A percentile compares a stretch with the other conserved stretches of the same genome.
Evolutionary conservation across 192 early-diverging fungal species (phyloP).

Genomic region (Backusella sp.): DNA sequence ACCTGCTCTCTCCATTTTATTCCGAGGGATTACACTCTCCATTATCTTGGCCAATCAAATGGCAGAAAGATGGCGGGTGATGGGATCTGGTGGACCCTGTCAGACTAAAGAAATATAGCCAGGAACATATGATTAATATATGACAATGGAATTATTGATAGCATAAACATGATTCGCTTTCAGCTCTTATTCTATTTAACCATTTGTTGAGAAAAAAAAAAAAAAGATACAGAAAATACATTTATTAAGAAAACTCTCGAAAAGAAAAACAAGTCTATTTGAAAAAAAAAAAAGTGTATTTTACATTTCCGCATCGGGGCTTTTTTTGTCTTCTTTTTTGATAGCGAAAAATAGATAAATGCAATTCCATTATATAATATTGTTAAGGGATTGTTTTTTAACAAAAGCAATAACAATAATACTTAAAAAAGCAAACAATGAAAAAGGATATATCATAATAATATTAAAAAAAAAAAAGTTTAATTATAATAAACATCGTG

Average conservation of each 20-base stretch:
- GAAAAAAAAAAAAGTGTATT: not conserved
- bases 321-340: not conserved
- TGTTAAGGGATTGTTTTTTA: not conserved
- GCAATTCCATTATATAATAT: not conserved
- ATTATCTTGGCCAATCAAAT: not conserved
- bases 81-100: not conserved
- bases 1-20: not conserved
- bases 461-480: not conserved
- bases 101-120: not conserved
- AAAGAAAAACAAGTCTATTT: not conserved
- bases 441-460: not conserved
- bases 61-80: not conserved
- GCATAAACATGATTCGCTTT: not conserved
- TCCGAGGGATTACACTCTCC: not conserved
- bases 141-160: not conserved
- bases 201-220: not conserved
- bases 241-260: not conserved
- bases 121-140: not conserved
- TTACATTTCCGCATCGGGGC: not conserved
- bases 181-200: not conserved
- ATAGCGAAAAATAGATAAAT: not conserved
- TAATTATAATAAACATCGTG: not conserved
- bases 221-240: not conserved
- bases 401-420: not conserved
- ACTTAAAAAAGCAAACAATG: not conserved